Conservation (phyloP, 805 yeast genomes). For the Henningerozyma blattae region DNA sequence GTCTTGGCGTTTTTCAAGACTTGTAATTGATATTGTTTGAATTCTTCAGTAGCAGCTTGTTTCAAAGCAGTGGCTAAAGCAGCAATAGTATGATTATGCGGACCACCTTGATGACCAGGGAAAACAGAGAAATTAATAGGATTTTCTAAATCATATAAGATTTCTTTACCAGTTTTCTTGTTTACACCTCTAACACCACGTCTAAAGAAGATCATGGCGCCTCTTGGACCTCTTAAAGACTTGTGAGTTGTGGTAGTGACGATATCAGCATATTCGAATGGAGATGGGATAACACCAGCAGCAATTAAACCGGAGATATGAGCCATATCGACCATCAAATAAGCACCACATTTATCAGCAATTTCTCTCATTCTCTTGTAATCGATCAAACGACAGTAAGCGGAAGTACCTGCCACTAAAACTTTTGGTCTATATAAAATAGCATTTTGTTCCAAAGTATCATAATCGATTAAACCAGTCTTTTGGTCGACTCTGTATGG, state of each 20-base stretch:
- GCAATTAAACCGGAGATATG: conserved; percentile 94
- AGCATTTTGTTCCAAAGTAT: conserved; percentile 85
- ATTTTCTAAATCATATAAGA: conserved; percentile 81
- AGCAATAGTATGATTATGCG: conserved; percentile 97
- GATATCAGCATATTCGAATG: conserved; percentile 93
- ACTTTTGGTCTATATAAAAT: conserved; percentile 89
- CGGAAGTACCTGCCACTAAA: conserved; percentile 95
- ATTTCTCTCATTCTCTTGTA: conserved; percentile 93
- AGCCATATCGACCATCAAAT: conserved; percentile 95
- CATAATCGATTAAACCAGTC: conserved; percentile 95
- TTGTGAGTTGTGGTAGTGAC: conserved; percentile 99
- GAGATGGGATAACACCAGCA: conserved; percentile 91
- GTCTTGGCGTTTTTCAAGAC: conserved; percentile 82
- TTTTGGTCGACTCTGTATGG: conserved; percentile 89
- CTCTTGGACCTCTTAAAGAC: conserved; percentile 98
- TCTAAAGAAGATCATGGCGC: conserved; percentile 99
- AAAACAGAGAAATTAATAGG: conserved; percentile 96
- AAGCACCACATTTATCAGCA: conserved; percentile 96
- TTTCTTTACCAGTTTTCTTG: conserved; percentile 86
- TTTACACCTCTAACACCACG: conserved; percentile 82
- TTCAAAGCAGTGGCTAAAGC: conserved; percentile 95
- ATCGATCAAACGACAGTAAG: conserved; percentile 93
- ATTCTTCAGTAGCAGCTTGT: conserved; percentile 87
- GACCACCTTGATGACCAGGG: conserved; percentile 99
- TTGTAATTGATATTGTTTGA: conserved; percentile 77